Conservation (phyloP, 495 filamentous ascomycete genomes). For the Hyaloscypha bicolor region DNA sequence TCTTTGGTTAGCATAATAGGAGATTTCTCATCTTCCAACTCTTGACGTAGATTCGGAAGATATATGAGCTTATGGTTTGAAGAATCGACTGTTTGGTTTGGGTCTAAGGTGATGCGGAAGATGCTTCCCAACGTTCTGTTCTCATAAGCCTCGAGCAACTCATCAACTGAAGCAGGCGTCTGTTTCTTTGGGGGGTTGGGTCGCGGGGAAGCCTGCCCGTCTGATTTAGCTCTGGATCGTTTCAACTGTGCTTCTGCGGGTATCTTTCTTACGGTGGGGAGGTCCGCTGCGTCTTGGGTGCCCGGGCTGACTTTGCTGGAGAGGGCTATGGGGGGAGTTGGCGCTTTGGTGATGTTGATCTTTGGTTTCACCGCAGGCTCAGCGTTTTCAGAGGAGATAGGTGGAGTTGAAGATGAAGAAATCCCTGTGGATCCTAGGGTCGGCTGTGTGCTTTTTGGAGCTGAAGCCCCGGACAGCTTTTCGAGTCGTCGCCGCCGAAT, state of each 20-base stretch:
- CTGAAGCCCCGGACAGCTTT: constrained; percentile 42
- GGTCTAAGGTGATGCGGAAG: constrained; percentile 74
- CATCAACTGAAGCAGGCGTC: constrained; percentile 22
- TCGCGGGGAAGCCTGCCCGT: constrained; percentile 25
- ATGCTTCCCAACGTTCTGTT: constrained; percentile 67
- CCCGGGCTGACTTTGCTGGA: constrained; percentile 17
- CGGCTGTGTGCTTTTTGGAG: constrained; percentile 21
- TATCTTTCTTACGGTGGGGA: constrained; percentile 22
- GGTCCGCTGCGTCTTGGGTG: constrained; percentile 13
- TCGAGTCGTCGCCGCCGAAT: constrained; percentile 46
- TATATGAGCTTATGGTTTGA: constrained; percentile 60
- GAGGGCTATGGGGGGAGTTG: constrained; percentile 17
- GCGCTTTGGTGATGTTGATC: constrained; percentile 35
- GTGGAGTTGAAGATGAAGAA: constrained; percentile 15
- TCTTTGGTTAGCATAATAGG: constrained; percentile 63
- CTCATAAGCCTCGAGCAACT: constrained; percentile 65
- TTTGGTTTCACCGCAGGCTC: constrained; percentile 28
- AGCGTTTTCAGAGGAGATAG: background rate
- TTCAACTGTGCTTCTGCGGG: constrained; percentile 11
- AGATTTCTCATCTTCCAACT: constrained; percentile 63
- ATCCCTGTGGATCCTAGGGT: background rate
- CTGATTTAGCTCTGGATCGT: constrained; percentile 29
- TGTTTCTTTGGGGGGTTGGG: constrained; percentile 17
- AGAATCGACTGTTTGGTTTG: constrained; percentile 55
- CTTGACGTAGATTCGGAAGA: constrained; percentile 61